A percentile compares a stretch with the other conserved stretches of the same genome.
These are phyloP conservation scores for Pseudopediastrum boryanum DNA, from an alignment of 139 green algal species.

Conservation along the genomic window DNA sequence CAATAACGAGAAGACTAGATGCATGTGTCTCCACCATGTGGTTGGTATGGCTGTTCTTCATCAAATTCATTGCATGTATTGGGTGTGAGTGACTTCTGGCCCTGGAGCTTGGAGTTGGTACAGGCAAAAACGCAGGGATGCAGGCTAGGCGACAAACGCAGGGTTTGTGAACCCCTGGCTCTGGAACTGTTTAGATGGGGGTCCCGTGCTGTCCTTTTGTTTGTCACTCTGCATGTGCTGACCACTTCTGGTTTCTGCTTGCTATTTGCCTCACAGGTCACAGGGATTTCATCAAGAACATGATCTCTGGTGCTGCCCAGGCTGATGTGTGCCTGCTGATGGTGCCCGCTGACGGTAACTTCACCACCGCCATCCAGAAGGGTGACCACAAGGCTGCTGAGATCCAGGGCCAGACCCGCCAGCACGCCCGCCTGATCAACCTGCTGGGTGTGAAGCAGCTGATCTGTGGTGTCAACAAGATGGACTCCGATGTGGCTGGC, in stretches of 20 bases:
- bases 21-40: background rate
- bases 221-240: background rate
- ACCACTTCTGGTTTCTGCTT: background rate
- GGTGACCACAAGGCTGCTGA: constrained; percentile 95
- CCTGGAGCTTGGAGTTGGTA: too few relatives aligned
- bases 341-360: constrained; percentile 91
- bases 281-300: constrained; percentile 99
- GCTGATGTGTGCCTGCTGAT: constrained; percentile 92
- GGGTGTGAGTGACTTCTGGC: too few relatives aligned
- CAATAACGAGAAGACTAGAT: too few relatives aligned
- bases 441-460: constrained; percentile 98
- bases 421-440: constrained; percentile 98
- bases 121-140: too few relatives aligned
- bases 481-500: constrained; percentile 92
- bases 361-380: constrained; percentile 98
- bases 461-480: constrained; percentile 96
- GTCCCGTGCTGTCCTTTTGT: too few relatives aligned
- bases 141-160: too few relatives aligned
- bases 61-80: too few relatives aligned
- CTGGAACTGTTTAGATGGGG: too few relatives aligned
- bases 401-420: constrained; percentile 98
- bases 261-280: constrained; percentile 68
- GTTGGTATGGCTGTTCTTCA: too few relatives aligned
- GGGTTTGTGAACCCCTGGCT: too few relatives aligned
- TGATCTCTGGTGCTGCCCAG: constrained; percentile 98